Conservation (phyloP, 805 yeast genomes). For the Yamadazyma laniorum region DNA sequence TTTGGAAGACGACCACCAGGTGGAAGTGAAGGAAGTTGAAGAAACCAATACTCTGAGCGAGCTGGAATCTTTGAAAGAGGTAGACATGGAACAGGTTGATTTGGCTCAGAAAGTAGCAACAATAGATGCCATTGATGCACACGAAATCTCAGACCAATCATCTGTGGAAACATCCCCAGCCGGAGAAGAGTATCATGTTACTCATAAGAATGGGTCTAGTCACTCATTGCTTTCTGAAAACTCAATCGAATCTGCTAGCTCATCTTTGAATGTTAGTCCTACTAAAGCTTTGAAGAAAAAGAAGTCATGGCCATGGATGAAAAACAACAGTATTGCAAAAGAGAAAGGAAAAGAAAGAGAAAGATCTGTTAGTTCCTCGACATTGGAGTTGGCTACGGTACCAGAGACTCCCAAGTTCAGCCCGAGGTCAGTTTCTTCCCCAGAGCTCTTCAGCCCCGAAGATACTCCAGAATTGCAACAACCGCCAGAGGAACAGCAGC, state of each 20-base stretch:
- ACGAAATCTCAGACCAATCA: slow-evolving; percentile 15
- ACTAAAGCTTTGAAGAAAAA: slow-evolving; percentile 26
- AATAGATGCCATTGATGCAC: slow-evolving; percentile 13
- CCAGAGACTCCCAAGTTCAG: slow-evolving; percentile 16
- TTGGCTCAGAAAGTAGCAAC: slow-evolving; percentile 2
- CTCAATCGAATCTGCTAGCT: slow-evolving; percentile 9
- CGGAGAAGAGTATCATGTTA: slow-evolving; percentile 1
- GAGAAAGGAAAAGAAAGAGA: slow-evolving; percentile 14
- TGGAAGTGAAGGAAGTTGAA: slow-evolving; percentile 1
- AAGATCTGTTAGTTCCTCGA: slow-evolving; percentile 30
- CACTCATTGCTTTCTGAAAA: slow-evolving; percentile 6
- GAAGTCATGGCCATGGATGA: slow-evolving; percentile 43
- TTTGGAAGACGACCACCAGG: neutral
- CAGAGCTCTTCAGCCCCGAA: slow-evolving; percentile 22
- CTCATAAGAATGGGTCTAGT: neutral
- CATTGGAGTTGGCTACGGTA: slow-evolving; percentile 26
- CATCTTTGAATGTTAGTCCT: slow-evolving; percentile 16
- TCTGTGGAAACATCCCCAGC: slow-evolving; percentile 7
- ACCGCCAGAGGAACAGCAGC: neutral
- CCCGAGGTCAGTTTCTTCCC: slow-evolving; percentile 37
- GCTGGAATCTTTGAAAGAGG: slow-evolving; percentile 7
- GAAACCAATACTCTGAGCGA: slow-evolving; percentile 3
- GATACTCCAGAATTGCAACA: slow-evolving; percentile 1
- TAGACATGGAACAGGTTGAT: slow-evolving; percentile 2
- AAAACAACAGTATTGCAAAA: slow-evolving; percentile 16